Evolutionary conservation across 768 basidiomycete genomes (phyloP), one percentile per base, ranked within the genome.

Genomic region (Rhodotorula kratochvilovae): DNA sequence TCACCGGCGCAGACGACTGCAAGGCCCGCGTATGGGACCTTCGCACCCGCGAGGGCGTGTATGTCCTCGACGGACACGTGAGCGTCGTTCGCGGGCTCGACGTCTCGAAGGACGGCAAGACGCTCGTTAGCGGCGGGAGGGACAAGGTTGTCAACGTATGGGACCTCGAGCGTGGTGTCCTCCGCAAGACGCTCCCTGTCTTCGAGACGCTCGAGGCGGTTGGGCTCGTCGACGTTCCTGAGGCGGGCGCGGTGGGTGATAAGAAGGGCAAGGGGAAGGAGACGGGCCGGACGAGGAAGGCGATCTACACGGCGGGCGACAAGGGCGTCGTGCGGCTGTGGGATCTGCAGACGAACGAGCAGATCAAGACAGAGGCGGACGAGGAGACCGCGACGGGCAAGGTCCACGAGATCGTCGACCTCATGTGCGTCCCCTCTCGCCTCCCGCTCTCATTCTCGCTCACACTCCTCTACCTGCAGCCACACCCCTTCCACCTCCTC

Each of bases 91-190:
- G 96, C 66, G 93, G 92, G 13, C 83, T 98, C 50, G 92, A 90
- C 76, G 86, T 93, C 33, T 89, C 90, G 8, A 78, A 80, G 13
- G 93, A 97, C 78, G 95, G 94, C 21, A 87, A 87, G 77, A 94
- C 90, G 89, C 85, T 96, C 33, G 82, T 98, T 67, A 92, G 88
- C 67, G 94, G 91, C 25, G 95, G 94, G 36, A 83, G 96, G 68
- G 96, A 99, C 80, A 88, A 91, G 15, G 92, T 98, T 2, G 89
- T 92, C 29, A 81, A 97, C 60, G 83, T 99, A 2, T 99, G 96
- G 96, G 90, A 98, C 77, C 83, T 96, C 80, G 36, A 73, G 72
- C 77, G 43, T 63, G 76, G 63, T 45, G 73, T 81, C 29, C 88
- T 86, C 76, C 82, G 82, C 51, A 81, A 82, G 42, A 83, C 81